phyloP scores from a whole-genome alignment of 2,329 filamentous ascomycete species.

The Sclerotinia minor region DNA sequence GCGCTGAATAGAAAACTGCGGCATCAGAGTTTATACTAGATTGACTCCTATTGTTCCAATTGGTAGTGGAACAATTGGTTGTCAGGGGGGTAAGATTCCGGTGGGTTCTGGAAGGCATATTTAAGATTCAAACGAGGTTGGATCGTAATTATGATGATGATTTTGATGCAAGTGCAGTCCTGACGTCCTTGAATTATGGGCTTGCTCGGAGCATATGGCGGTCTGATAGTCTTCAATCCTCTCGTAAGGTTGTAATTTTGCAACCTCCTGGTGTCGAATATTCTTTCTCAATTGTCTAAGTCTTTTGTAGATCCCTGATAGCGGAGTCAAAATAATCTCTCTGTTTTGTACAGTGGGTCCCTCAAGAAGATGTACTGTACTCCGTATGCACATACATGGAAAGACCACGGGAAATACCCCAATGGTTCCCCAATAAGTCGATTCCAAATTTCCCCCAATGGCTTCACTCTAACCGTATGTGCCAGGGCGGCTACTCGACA shows the following conservation, averaged over 20 bases:
- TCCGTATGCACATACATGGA: constrained; percentile 11
- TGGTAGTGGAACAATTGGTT: constrained; percentile 28
- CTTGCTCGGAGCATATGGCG: background rate
- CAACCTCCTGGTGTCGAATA: constrained; percentile 1
- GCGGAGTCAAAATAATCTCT: constrained; percentile 2
- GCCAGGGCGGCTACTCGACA: constrained; percentile 3
- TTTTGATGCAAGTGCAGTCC: constrained; percentile 14
- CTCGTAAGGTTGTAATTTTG: constrained; percentile 4
- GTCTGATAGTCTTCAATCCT: constrained; percentile 4
- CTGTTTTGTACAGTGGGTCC: constrained; percentile 19
- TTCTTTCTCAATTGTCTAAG: background rate
- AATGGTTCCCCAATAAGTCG: background rate
- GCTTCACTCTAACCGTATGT: constrained; percentile 1
- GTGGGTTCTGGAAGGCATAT: constrained; percentile 31
- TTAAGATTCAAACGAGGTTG: constrained; percentile 19
- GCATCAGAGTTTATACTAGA: constrained; percentile 38
- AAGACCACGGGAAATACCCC: constrained; percentile 13
- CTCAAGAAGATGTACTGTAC: background rate
- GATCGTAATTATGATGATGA: constrained; percentile 8
- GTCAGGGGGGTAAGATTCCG: constrained; percentile 30
- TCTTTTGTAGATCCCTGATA: background rate
- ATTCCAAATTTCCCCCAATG: constrained; percentile 11
- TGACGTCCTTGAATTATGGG: background rate
- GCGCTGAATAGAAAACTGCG: constrained; percentile 39
- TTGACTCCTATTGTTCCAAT: constrained; percentile 35